Evolutionary conservation across 306 rosid genomes (phyloP), one percentile per base, ranked within the genome.

Genomic region (Dalbergia cochinchinensis): DNA sequence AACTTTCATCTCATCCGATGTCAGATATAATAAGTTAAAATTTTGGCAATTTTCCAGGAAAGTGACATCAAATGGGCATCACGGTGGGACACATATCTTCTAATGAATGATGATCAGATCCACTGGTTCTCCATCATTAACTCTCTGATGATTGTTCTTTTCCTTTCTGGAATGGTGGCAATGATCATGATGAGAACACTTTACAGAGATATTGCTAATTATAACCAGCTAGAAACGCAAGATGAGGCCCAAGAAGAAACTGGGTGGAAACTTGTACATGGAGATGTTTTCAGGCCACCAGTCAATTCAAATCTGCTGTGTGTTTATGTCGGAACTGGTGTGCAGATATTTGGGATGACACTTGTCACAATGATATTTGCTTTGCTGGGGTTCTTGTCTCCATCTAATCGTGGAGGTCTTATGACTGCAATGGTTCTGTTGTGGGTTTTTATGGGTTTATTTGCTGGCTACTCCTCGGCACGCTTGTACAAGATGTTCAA

Each of bases 201-300:
- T 64, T 96, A 91, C 90, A 89, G 90, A 90, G 99, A 96, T 80
- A 96, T 96, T 78, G 92, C 99, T 84, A 96, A 93, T 85, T 96
- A 96, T 86, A 96, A 96, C 86, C 99, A 96, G 82, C 90, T 96
- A 82, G 99, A 93, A 76, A 88, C 97, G 65, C 99, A 96, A 90
- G 99, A 96, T 69, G 99, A 96, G 87, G 99, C 99, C 77, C 99
- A 96, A 76, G 99, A 96, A 86, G 99, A 96, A 89, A 96, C 99
- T 8, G 99, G 99, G 83, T 96, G 99, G 99, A 96, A 96, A 65
- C 99, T 96, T 87, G 96, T 96, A 67, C 97, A 96, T 68, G 98
- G 99, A 80, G 99, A 96, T 81, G 94, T 88, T 64, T 93, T 96
- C 83, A 84, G 99, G 88, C 87, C 97, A 42, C 99, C 99, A 22